Conservation (phyloP, 1,284 basidiomycete species). For the Ustilago cynodontis region DNA sequence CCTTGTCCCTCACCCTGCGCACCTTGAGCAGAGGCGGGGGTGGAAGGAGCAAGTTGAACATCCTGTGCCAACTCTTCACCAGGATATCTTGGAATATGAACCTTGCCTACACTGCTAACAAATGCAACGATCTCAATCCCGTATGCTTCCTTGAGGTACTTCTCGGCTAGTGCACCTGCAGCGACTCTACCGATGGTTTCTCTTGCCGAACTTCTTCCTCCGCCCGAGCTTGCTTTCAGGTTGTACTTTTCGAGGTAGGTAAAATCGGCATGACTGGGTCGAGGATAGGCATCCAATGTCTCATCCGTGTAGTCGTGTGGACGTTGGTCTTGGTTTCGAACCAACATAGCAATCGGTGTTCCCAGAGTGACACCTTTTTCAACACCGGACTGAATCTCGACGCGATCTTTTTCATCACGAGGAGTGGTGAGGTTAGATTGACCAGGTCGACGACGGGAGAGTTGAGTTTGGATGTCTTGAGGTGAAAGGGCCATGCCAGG, state of each 20-base stretch:
- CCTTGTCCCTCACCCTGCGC: constrained; percentile 26
- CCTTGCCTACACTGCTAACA: constrained; percentile 93
- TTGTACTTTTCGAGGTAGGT: constrained; percentile 99
- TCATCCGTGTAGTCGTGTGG: constrained; percentile 96
- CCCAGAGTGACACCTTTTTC: constrained; percentile 96
- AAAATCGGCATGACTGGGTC: constrained; percentile 97
- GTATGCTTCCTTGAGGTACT: constrained; percentile 87
- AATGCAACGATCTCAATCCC: constrained; percentile 97
- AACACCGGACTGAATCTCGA: constrained; percentile 92
- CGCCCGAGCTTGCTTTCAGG: constrained; percentile 95
- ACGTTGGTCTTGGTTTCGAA: constrained; percentile 97
- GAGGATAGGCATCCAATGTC: constrained; percentile 90
- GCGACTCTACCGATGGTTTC: constrained; percentile 98
- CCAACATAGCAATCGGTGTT: constrained; percentile 94
- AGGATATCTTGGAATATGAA: constrained; percentile 76
- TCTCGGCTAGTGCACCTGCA: constrained; percentile 97
- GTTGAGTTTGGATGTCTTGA: constrained; percentile 89
- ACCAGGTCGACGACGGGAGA: constrained; percentile 90
- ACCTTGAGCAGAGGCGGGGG: not conserved
- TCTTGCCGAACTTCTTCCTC: constrained; percentile 91
- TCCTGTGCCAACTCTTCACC: constrained; percentile 56
- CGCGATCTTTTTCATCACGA: constrained; percentile 93
- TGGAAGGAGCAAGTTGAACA: constrained; percentile 19
- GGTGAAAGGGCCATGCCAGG: constrained; percentile 86
- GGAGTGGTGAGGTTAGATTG: constrained; percentile 96